Evolutionary conservation across 768 basidiomycete genomes (phyloP), one percentile per base, ranked within the genome.

Genomic region (Suillus americanus): DNA sequence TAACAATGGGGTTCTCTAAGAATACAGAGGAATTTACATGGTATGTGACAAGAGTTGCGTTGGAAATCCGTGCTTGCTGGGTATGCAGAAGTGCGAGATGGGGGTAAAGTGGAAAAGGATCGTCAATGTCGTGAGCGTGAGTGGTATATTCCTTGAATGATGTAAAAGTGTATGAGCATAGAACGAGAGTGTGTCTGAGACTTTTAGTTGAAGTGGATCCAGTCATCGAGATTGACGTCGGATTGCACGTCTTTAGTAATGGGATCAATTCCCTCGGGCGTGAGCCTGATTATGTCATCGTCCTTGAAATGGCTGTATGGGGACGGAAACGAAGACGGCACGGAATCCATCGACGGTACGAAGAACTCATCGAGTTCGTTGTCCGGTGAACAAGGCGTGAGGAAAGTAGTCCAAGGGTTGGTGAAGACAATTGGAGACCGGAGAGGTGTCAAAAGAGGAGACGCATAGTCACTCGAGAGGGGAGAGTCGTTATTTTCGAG

Each of bases 351-450:
- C 12, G 71, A 38, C n/a, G 70, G 75, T 23, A 68, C 75, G n/a
- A 76, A 77, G 13, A 76, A 51, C 62, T 76, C 69, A 25, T 76
- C 76, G 62, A 76, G 62, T 20, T 40, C 62, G 28, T 59, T 59
- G 10, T 59, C 57, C 12, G 40, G 40, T 20, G 40, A 28, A 41
- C 40, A 59, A 20, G 57, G 20, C 18, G 62, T 38, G 41, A 60
- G 2, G 51, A 60, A 60, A 60, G 51, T 20, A 35, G 35, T 50
- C 48, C 61, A 75, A 5, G 74, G 74, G 46, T 75, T 77, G 51
- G 67, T 59, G 59, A 75, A 77, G 13, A 63, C 23, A n/a, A 77
- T 62, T 6, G 74, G 76, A 20, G 74, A 75, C 23, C 28, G 40
- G 41, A 18, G 40, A 41, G 57, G 57, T 12, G 57, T 68, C 64